Base-by-base conservation (phyloP, 192 early-diverging fungal species). In the Mortierella alpina region DNA sequence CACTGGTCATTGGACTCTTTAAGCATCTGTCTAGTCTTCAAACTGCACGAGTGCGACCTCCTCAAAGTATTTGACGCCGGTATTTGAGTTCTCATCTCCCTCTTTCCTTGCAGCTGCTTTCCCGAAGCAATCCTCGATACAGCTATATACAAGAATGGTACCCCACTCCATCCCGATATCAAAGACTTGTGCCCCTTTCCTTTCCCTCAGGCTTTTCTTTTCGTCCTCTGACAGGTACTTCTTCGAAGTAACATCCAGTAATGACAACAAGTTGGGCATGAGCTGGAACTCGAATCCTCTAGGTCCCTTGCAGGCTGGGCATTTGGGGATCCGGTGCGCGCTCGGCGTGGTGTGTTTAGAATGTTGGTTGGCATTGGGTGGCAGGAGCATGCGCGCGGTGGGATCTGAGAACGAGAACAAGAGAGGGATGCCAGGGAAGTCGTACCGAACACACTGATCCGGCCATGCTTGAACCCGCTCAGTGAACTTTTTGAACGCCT, bases 281-380 rank as follows among this genome's bases (percentile, higher is more conserved):
- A 98, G 81, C 81, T 98, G 96, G 67, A 93, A 92, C 79, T 98
- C 96, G 84, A 96, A 98, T 15, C 90, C 86, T 15, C 96, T 86
- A 10, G 80, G 85, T 13, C 84, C 88, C 8, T 83, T 80, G 71
- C 96, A 98, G 23, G 77, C 77, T 15, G 78, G 72, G 73, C 96
- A 98, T 5, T 59, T 61, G 0, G 91, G 90, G 48, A 95, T 86
- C 17, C 68, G 59, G 13, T 70, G 71, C 4, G 81, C 84, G 31
- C 73, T 82, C 13, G 72, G 77, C 4, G 63, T 68, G 0, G 66
- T 61, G 66, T 83, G 83, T 9, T 73, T 76, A 22, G 66, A 52
- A 53, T 79, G 73, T 49, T 56, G 62, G 20, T 71, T 46, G 40
- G 66, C 58, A 8, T 80, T 72, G 45, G 70, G 48, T 15, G 63